A percentile compares a stretch with the other conserved stretches of the same genome.
phyloP scores from a whole-genome alignment of 768 basidiomycete genomes.

The Tricholoma matsutake region DNA sequence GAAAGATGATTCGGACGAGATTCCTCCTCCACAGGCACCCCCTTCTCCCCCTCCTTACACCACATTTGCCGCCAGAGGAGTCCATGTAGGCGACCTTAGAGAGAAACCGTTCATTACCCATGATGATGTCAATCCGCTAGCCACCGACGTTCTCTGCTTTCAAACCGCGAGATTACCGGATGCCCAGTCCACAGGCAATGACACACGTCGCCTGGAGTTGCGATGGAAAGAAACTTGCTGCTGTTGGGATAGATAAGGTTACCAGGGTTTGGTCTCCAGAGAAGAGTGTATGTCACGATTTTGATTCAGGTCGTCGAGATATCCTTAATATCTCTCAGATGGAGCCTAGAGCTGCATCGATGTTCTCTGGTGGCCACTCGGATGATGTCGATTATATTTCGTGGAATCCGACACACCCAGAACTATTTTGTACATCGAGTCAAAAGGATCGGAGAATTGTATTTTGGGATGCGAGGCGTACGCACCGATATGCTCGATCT shows the following conservation, averaged over 20 bases:
- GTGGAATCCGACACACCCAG: conserved; percentile 85
- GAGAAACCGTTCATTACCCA: not conserved
- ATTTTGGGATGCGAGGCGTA: conserved; percentile 86
- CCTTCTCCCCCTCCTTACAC: conserved; percentile 73
- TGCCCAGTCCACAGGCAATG: conserved; percentile 62
- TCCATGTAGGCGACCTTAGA: conserved; percentile 57
- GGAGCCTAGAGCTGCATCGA: conserved; percentile 62
- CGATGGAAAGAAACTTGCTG: conserved; percentile 77
- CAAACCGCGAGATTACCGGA: conserved; percentile 71
- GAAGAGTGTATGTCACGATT: conserved; percentile 56
- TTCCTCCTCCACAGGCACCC: conserved; percentile 53
- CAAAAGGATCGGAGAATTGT: conserved; percentile 71
- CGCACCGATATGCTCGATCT: conserved; percentile 19
- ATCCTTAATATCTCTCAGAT: conserved; percentile 42
- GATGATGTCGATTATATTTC: conserved; percentile 82
- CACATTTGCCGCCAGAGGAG: conserved; percentile 64
- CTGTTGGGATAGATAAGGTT: conserved; percentile 79
- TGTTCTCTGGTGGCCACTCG: conserved; percentile 67
- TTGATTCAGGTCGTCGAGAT: not conserved
- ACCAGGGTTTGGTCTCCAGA: conserved; percentile 78
- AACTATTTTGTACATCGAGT: conserved; percentile 77
- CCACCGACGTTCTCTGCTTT: conserved; percentile 78
- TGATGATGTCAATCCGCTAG: conserved; percentile 32
- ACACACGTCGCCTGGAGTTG: conserved; percentile 83
- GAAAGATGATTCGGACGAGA: conserved; percentile 58